A percentile compares a stretch with the other conserved stretches of the same genome.
phyloP scores from a whole-genome alignment of 2,329 filamentous ascomycete genomes.

The Sclerotinia glacialis region DNA sequence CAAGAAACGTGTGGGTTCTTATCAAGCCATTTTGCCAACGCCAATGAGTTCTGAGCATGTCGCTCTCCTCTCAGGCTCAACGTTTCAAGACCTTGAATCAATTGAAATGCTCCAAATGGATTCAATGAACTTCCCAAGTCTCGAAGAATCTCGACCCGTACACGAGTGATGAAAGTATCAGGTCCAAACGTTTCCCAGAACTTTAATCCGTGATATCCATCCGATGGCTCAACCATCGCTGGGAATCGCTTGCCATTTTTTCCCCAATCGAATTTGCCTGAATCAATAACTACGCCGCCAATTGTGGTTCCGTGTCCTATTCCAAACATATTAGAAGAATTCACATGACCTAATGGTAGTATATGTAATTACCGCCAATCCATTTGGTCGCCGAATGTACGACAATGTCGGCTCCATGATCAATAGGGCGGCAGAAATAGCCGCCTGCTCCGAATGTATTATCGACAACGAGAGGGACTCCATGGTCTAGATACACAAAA shows the following conservation, averaged over 20 bases:
- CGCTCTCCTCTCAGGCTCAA: constrained; percentile 81
- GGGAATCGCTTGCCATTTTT: constrained; percentile 84
- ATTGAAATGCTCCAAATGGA: constrained; percentile 89
- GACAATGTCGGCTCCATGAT: constrained; percentile 88
- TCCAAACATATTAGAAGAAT: not conserved
- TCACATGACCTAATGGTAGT: not conserved
- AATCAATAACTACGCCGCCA: constrained; percentile 79
- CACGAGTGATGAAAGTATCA: constrained; percentile 77
- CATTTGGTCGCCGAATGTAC: constrained; percentile 94
- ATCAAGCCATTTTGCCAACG: constrained; percentile 79
- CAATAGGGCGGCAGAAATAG: constrained; percentile 81
- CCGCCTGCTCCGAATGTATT: constrained; percentile 94
- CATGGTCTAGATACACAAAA: constrained; percentile 39
- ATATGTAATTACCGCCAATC: constrained; percentile 58
- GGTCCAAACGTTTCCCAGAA: constrained; percentile 91
- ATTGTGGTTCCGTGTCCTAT: constrained; percentile 85
- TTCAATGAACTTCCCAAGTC: constrained; percentile 81
- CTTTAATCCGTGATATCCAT: constrained; percentile 88
- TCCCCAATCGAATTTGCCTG: constrained; percentile 92
- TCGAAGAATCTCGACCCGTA: constrained; percentile 83
- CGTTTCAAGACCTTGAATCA: constrained; percentile 85
- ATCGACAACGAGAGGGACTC: constrained; percentile 65
- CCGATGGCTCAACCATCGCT: constrained; percentile 83
- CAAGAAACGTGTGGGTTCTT: constrained; percentile 79
- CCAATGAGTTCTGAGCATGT: constrained; percentile 79